Evolutionary conservation across 768 basidiomycete species (phyloP), one percentile per base, ranked within the genome.

Genomic region (Fomitopsis serialis): DNA sequence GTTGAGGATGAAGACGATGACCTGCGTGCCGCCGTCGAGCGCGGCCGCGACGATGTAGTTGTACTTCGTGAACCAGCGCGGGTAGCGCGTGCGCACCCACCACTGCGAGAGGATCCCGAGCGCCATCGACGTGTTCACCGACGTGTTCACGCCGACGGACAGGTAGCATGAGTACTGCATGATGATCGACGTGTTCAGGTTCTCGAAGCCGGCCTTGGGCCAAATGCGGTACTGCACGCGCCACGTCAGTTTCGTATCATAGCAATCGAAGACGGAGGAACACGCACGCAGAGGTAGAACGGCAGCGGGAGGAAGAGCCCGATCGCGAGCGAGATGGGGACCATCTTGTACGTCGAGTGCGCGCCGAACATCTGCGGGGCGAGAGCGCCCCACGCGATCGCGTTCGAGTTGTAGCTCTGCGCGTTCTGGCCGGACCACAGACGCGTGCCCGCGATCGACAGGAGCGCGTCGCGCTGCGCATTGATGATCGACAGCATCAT

Each of bases 71-170:
- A 73, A 73, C 67, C 67, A 68, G 51, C 71, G 61, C 45, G 72
- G 71, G 61, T 69, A 68, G 50, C 62, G 66, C 48, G 61, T 69
- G 47, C 73, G 64, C 24, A 72, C 63, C 56, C 73, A 79, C 61
- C 70, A 77, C 56, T 77, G 77, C 15, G 75, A 77, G 60, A 78
- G 73, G 23, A 76, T 63, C 42, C 73, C 76, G 24, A 78, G 58
- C n/a, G 61, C 60, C 66, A 78, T 77, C 2, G 73, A 69, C 32
- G 63, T 63, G 60, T 78, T 76, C 23, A 78, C 71, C 8, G 72
- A 76, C 12, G 74, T 76, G 70, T 83, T 83, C 64, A 83, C 79
- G n/a, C 81, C 81, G 51, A 79, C 79, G 55, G 74, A 74, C 48
- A 81, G 67, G 62, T 70, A 78, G 50, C 78, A 77, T n/a, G 63